A percentile compares a stretch with the other conserved stretches of the same genome.
Conservation (phyloP, 2,329 filamentous ascomycete genomes). For the Lasiodiplodia sp. region DNA sequence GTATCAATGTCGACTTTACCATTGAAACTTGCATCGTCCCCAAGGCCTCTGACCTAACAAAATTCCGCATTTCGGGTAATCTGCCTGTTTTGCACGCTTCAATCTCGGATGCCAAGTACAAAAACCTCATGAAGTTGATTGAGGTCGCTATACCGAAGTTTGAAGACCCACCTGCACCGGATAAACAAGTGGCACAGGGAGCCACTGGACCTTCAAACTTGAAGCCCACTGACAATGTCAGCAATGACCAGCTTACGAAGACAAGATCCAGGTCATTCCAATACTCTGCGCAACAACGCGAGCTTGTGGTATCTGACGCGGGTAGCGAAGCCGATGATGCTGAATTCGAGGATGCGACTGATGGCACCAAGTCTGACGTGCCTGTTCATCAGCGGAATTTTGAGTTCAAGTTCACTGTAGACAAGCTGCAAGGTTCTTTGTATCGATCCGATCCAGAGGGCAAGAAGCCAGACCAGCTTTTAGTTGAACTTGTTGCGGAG, state of each 20-base stretch:
- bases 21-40: conserved; percentile 98
- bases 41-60: conserved; percentile 90
- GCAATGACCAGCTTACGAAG: conserved; percentile 41
- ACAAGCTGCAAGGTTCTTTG: conserved; percentile 89
- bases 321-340: conserved; percentile 66
- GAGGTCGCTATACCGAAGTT: conserved; percentile 94
- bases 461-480: conserved; percentile 75
- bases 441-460: conserved; percentile 85
- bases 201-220: conserved; percentile 47
- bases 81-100: conserved; percentile 90
- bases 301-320: conserved; percentile 81
- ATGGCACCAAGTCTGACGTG: conserved; percentile 56
- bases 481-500: conserved; percentile 92
- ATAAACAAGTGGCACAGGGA: conserved; percentile 46
- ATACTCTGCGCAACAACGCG: conserved; percentile 73
- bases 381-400: conserved; percentile 90
- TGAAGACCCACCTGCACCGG: conserved; percentile 54
- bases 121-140: conserved; percentile 93
- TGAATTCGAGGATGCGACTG: conserved; percentile 71
- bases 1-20: conserved; percentile 96
- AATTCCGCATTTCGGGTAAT: conserved; percentile 88
- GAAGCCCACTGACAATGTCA: conserved; percentile 41
- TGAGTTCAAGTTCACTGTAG: conserved; percentile 95
- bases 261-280: conserved; percentile 74
- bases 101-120: conserved; percentile 95